phyloP scores from a whole-genome alignment of 164 flowering plant species.

The Berberis vulgaris region DNA sequence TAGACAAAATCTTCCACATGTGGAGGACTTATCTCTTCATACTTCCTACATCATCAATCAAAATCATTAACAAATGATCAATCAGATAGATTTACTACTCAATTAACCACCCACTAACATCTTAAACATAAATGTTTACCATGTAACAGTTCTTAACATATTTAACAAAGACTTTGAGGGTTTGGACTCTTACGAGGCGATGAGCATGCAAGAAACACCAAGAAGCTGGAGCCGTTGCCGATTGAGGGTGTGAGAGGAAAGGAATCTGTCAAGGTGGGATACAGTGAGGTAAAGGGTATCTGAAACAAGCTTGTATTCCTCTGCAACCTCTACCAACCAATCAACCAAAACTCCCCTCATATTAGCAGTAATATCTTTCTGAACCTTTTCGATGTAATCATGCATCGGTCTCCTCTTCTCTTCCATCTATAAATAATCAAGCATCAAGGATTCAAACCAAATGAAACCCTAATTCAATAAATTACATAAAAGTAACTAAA shows the following conservation, averaged over 20 bases:
- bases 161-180: too few relatives aligned
- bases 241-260: slow-evolving; percentile 36
- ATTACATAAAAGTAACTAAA: background rate
- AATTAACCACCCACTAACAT: too few relatives aligned
- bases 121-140: too few relatives aligned
- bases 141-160: too few relatives aligned
- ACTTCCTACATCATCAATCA: slow-evolving; percentile 41
- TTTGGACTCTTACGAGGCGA: slow-evolving; percentile 62
- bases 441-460: background rate
- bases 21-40: slow-evolving; percentile 88
- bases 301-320: slow-evolving; percentile 54
- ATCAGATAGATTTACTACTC: background rate
- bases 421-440: slow-evolving; percentile 26
- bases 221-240: slow-evolving; percentile 57
- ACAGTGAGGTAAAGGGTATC: slow-evolving; percentile 65
- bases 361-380: slow-evolving; percentile 46
- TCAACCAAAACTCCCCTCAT: slow-evolving; percentile 66
- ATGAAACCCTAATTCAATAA: background rate
- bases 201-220: slow-evolving; percentile 82
- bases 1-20: slow-evolving; percentile 74
- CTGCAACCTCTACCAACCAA: slow-evolving; percentile 81
- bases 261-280: slow-evolving; percentile 50
- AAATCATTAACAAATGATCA: background rate
- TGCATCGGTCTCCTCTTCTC: slow-evolving; percentile 44
- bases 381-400: slow-evolving; percentile 44